Evolutionary conservation across 1,284 basidiomycete genomes (phyloP).

Genomic region (Pyrrhoderma lamaoense): DNA sequence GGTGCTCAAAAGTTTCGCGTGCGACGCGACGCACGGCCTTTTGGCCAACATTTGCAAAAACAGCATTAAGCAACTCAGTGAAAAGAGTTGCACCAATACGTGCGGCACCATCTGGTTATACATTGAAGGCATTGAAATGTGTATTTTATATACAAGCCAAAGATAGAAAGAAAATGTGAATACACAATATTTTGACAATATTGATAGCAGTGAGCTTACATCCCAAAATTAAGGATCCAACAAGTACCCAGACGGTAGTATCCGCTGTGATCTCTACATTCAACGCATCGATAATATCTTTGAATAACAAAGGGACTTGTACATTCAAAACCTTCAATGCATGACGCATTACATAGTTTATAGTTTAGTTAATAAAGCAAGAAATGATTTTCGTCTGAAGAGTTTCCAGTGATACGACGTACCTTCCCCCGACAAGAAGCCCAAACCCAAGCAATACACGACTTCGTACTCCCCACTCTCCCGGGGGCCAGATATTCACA

Average conservation of each 20-base stretch:
- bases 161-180: no score
- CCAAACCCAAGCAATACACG: conserved; percentile 82
- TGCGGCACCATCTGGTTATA: conserved; percentile 90
- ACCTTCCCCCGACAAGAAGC: conserved; percentile 79
- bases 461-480: conserved; percentile 67
- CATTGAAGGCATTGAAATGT: no score
- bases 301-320: conserved; percentile 96
- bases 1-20: conserved; percentile 86
- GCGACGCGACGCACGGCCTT: conserved; percentile 92
- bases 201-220: conserved; percentile 49
- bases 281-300: conserved; percentile 81
- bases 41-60: conserved; percentile 96
- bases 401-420: no score
- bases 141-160: no score
- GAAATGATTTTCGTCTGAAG: no score
- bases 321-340: conserved; percentile 89
- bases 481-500: conserved; percentile 67
- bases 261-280: conserved; percentile 77
- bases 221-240: conserved; percentile 83
- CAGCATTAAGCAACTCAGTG: conserved; percentile 88
- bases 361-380: no score
- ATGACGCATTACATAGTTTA: background rate
- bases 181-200: background rate
- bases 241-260: conserved; percentile 86
- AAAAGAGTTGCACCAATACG: conserved; percentile 87